Evolutionary conservation across 345 rosid species (phyloP), one percentile per base, ranked within the genome.

Genomic region (Brassica rapa): DNA sequence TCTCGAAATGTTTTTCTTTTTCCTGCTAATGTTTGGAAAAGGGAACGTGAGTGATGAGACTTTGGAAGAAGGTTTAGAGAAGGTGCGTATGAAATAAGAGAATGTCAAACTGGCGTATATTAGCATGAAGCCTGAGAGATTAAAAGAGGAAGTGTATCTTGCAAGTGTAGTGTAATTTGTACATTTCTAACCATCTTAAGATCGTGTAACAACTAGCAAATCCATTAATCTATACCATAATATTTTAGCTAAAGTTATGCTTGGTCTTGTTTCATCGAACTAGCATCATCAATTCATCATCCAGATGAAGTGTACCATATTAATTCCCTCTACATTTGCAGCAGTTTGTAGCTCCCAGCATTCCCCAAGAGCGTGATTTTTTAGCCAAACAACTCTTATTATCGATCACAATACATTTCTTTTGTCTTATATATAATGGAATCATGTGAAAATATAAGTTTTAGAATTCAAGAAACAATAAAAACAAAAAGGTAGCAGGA

Each of bases 51-150:
- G 21, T n/a, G 23, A 8, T n/a, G 21, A 51, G 57, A n/a, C 19
- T 14, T n/a, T 49, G 19, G 56, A 49, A 15, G 59, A 16, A 49
- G 19, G 5, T 49, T 21, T 55, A 43, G 61, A 30, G 66, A 60
- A 33, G 69, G 75, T 51, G 73, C 66, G 72, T 82, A 69, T 73
- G 51, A 46, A 72, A 73, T 12, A 16, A 39, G 41, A 72, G 75
- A 78, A 81, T 82, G 87, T 80, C 73, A 69, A 69, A 72, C 61
- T 27, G 82, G 93, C 82, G 88, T 83, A 87, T 82, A 76, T 77
- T 83, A 87, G 90, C 87, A 86, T 78, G 83, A 75, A 85, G 81
- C 68, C 12, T 19, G 6, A 15, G 2, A 21, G n/a, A n/a, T 23
- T 41, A 56, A 53, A 27, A 10, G 57, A 68, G 75, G 78, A 68